Percentiles rank a stretch among this genome's conserved stretches.
phyloP scores from a whole-genome alignment of 129 eudicot genomes.

The Cynara cardunculus region DNA sequence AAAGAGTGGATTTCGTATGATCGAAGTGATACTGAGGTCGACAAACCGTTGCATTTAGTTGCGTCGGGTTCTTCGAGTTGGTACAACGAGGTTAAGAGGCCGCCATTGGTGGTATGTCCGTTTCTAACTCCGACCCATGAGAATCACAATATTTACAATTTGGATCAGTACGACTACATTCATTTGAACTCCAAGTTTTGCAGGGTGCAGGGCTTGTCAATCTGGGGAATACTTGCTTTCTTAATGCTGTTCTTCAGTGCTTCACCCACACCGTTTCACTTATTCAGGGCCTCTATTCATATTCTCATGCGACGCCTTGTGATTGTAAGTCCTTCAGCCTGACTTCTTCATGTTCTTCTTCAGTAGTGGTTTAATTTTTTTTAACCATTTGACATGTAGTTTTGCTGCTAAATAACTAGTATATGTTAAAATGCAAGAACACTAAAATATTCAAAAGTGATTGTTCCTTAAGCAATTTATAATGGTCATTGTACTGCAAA shows the following conservation, averaged over 20 bases:
- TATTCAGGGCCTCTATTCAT: constrained; percentile 46
- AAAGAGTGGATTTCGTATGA: constrained; percentile 25
- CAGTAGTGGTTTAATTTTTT: too few relatives aligned
- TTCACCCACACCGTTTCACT: constrained; percentile 72
- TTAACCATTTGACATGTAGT: too few relatives aligned
- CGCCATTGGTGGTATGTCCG: constrained; percentile 35
- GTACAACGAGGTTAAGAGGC: constrained; percentile 26
- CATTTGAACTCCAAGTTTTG: neutral
- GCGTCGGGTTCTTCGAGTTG: constrained; percentile 22
- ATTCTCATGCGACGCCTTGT: constrained; percentile 30
- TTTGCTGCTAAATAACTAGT: too few relatives aligned
- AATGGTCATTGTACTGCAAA: too few relatives aligned
- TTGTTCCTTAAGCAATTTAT: too few relatives aligned
- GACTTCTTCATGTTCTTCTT: too few relatives aligned
- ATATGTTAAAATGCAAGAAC: too few relatives aligned
- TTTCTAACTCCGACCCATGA: too few relatives aligned
- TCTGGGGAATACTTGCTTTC: constrained; percentile 78
- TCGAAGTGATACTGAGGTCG: neutral
- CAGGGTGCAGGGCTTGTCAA: constrained; percentile 87
- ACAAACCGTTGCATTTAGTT: constrained; percentile 8
- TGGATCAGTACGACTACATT: too few relatives aligned
- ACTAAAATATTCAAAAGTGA: too few relatives aligned
- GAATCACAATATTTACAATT: too few relatives aligned
- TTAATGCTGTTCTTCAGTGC: constrained; percentile 82
- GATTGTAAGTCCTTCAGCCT: constrained; percentile 24